A percentile compares a stretch with the other conserved stretches of the same genome.
Conservation (phyloP, 805 yeast species). For the Lachancea sp. region DNA sequence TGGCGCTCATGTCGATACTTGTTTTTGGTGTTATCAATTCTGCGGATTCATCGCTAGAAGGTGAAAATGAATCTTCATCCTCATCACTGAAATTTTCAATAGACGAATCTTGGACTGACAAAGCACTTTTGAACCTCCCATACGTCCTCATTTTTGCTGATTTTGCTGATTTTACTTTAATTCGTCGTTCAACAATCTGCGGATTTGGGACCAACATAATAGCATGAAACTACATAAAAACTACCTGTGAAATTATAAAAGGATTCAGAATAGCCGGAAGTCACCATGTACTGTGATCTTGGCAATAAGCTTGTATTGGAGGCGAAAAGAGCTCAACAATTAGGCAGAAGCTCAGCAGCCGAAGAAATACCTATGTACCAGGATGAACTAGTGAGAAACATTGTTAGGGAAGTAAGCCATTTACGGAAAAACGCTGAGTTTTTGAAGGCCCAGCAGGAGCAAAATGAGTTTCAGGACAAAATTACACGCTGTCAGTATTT, state of each 20-base stretch:
- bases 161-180: too few relatives aligned
- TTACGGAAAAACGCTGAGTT: conserved; percentile 51
- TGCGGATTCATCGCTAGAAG: conserved; percentile 1
- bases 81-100: conserved; percentile 20
- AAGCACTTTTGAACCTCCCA: conserved; percentile 13
- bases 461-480: conserved; percentile 33
- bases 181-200: too few relatives aligned
- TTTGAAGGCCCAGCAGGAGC: conserved; percentile 32
- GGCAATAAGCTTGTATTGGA: conserved; percentile 81
- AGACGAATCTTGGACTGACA: conserved; percentile 1
- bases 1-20: conserved; percentile 1
- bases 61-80: conserved; percentile 7
- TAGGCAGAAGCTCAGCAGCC: conserved; percentile 36
- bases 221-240: too few relatives aligned
- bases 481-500: conserved; percentile 53
- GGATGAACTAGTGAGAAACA: conserved; percentile 60
- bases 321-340: conserved; percentile 67
- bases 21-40: conserved; percentile 4
- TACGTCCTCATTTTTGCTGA: conserved; percentile 21
- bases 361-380: conserved; percentile 53
- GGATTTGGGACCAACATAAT: too few relatives aligned
- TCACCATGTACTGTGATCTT: conserved; percentile 79
- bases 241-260: not conserved
- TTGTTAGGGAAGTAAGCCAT: conserved; percentile 65
- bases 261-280: not conserved